Conservation (phyloP, 495 filamentous ascomycete genomes). For the Glonium stellatum region DNA sequence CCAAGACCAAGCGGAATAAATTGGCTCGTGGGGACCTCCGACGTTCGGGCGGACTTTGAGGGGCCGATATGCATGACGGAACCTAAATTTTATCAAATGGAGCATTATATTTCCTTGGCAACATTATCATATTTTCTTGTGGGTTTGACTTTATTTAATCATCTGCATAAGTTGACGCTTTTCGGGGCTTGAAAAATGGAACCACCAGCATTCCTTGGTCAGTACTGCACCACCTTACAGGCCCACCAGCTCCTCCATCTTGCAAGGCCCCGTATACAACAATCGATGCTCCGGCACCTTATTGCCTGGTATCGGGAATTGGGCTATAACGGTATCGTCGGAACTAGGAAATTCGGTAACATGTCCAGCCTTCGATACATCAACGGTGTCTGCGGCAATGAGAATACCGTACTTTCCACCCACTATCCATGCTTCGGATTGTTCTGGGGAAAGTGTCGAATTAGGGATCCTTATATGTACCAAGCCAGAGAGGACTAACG, state of each 20-base stretch:
- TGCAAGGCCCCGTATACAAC: constrained; percentile 6
- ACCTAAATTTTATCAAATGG: too few species aligned
- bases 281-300: neutral
- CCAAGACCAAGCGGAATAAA: too few species aligned
- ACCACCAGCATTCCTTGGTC: too few species aligned
- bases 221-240: too few species aligned
- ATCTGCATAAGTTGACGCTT: too few species aligned
- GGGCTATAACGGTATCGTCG: neutral
- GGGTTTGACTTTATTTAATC: too few species aligned
- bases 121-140: too few species aligned
- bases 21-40: too few species aligned
- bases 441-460: neutral
- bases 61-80: too few species aligned
- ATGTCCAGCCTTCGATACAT: neutral
- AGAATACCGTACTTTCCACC: constrained; percentile 10
- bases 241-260: neutral
- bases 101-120: too few species aligned
- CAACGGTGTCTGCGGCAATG: constrained; percentile 7
- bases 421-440: constrained; percentile 8
- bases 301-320: constrained; percentile 3
- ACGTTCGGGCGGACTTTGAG: too few species aligned
- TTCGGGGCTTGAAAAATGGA: too few species aligned
- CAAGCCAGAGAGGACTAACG: constrained; percentile 5
- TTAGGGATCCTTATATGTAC: constrained; percentile 5
- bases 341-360: constrained; percentile 2